A percentile compares a stretch with the other conserved stretches of the same genome.
phyloP scores from a whole-genome alignment of 2,329 filamentous ascomycete genomes.

The Celoporthe dispersa region DNA sequence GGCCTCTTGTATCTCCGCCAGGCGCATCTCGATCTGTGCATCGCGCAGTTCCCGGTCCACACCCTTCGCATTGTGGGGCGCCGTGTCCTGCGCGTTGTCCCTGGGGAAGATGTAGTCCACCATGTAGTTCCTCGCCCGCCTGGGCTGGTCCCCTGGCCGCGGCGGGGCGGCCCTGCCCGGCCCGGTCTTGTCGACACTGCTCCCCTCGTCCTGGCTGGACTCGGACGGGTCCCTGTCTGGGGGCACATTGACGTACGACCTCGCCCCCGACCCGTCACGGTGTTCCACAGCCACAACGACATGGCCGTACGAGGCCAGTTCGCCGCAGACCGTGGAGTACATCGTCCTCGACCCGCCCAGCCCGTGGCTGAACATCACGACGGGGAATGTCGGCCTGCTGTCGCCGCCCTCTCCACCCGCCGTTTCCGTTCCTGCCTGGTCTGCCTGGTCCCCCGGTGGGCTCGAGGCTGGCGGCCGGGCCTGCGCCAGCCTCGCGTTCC shows the following conservation, averaged over 20 bases:
- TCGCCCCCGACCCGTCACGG: slow-evolving; percentile 65
- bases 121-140: slow-evolving; percentile 47
- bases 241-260: slow-evolving; percentile 63
- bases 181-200: slow-evolving; percentile 22
- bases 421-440: slow-evolving; percentile 39
- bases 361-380: slow-evolving; percentile 70
- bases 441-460: slow-evolving; percentile 39
- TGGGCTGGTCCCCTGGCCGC: slow-evolving; percentile 33
- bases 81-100: slow-evolving; percentile 53
- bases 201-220: slow-evolving; percentile 36
- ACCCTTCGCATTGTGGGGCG: slow-evolving; percentile 60
- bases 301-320: slow-evolving; percentile 69
- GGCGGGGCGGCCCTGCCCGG: slow-evolving; percentile 35
- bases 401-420: slow-evolving; percentile 30
- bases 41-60: slow-evolving; percentile 63
- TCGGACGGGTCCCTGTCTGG: slow-evolving; percentile 43
- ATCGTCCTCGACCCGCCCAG: slow-evolving; percentile 66
- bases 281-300: slow-evolving; percentile 69
- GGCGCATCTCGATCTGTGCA: slow-evolving; percentile 65
- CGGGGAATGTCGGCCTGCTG: slow-evolving; percentile 52
- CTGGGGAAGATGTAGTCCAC: slow-evolving; percentile 69
- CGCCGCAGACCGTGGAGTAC: slow-evolving; percentile 66
- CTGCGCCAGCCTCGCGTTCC: slow-evolving; percentile 62
- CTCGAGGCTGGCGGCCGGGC: slow-evolving; percentile 52
- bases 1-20: slow-evolving; percentile 68